Conservation (phyloP, 83 land plant species). For the Diphasiastrum complanatum region DNA sequence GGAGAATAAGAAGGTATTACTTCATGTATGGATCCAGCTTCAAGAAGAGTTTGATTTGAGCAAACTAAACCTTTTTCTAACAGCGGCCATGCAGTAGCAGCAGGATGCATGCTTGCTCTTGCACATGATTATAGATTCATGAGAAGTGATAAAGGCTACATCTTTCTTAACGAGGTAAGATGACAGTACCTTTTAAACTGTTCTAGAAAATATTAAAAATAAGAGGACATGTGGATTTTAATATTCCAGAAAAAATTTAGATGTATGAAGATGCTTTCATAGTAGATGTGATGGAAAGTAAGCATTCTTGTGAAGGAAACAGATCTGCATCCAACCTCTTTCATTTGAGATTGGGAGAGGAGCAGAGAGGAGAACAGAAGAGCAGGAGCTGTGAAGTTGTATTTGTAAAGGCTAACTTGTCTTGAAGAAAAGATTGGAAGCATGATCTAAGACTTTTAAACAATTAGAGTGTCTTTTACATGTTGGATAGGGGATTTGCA, state of each 20-base stretch:
- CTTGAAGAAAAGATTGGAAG: too few species aligned
- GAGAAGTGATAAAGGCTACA: slow-evolving; percentile 22
- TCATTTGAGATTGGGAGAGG: too few species aligned
- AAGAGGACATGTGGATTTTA: not conserved
- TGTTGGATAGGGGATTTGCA: too few species aligned
- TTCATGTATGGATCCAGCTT: too few species aligned
- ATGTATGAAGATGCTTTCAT: not conserved
- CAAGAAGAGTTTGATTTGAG: not conserved
- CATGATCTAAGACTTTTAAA: too few species aligned
- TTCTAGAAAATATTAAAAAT: not conserved
- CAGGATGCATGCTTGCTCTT: slow-evolving; percentile 25
- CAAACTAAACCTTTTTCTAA: not conserved
- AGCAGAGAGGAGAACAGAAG: too few species aligned
- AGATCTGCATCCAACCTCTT: too few species aligned
- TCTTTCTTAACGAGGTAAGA: slow-evolving; percentile 21
- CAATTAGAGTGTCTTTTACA: too few species aligned
- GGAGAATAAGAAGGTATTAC: too few species aligned
- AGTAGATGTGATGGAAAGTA: not conserved
- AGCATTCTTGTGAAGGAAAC: too few species aligned
- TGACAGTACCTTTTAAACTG: not conserved
- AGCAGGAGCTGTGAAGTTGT: too few species aligned
- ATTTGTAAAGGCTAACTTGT: too few species aligned
- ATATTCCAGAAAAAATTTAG: not conserved
- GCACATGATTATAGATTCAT: slow-evolving; percentile 25
- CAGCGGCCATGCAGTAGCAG: slow-evolving; percentile 28